Base-by-base conservation (phyloP, 768 basidiomycete genomes). In the Collybia mongolica region DNA sequence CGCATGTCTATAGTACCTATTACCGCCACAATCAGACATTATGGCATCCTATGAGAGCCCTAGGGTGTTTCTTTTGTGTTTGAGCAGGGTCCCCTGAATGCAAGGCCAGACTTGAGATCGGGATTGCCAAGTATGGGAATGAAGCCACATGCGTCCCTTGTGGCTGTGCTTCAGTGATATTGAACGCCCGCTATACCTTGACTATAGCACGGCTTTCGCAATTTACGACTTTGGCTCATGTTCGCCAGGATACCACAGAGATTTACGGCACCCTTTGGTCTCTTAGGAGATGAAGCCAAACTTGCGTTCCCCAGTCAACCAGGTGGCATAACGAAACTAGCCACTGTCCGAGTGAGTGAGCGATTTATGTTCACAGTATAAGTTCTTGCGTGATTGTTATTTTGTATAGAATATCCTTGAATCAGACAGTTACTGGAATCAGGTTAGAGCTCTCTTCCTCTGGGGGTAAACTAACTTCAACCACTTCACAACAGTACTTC, bases 391-490 rank as follows among this genome's bases (percentile, higher is more conserved):
- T 43, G 51, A 51, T 32, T 5, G 36, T 48, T 19, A 39, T 39
- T 55, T 47, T 39, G 32, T 32, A 28, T 52, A 93, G 90, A 82
- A 88, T 58, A 93, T 95, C 44, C 65, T 83, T 2, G 75, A 82
- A 51, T 78, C 71, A 2, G 94, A 97, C 62, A 72, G 65, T n/a
- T 94, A 95, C 62, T 96, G 93, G 93, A 80, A 93, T 51, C 93
- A 96, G 73, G 91, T 90, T 55, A 60, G 81, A 60, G 23, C 20
- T 26, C 48, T 49, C 26, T 42, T 24, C 6, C 9, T 14, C 18
- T 35, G 3, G 3, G 24, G 7, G 7, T 23, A 11, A 32, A 22
- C 39, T 48, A 17, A 23, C 46, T 23, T 28, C 24, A 39, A 50
- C 20, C 39, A 24, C 35, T 20, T 52, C 37, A 19, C 35, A 15